phyloP scores from a whole-genome alignment of 257 asterid species.

The Anisodus acutangulus region DNA sequence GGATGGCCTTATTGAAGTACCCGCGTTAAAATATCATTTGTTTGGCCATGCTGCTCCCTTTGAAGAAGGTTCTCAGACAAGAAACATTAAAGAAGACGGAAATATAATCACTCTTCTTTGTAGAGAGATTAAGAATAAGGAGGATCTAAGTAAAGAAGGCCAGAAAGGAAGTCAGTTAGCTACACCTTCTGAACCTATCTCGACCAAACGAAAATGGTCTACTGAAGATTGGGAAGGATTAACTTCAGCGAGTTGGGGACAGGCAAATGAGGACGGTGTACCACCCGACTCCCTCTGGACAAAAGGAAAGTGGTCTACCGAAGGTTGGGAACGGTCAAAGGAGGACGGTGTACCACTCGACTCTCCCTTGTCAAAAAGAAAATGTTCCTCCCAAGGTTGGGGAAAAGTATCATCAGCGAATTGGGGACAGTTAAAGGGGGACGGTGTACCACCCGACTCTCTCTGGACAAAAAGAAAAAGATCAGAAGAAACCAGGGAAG shows the following conservation, averaged over 20 bases:
- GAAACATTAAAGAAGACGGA: slow-evolving; percentile 7
- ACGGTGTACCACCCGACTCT: background rate
- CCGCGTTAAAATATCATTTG: slow-evolving; percentile 51
- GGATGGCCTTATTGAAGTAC: slow-evolving; percentile 59
- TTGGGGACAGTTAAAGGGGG: slow-evolving; percentile 17
- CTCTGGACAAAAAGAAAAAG: background rate
- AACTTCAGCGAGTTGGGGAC: slow-evolving; percentile 4
- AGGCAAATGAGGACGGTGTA: background rate
- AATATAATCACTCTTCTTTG: background rate
- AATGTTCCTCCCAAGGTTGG: background rate
- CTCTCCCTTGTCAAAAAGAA: background rate
- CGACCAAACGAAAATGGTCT: background rate
- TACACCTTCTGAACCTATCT: slow-evolving; percentile 17
- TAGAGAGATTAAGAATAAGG: slow-evolving; percentile 18
- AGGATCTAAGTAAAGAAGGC: slow-evolving; percentile 12
- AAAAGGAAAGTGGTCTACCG: background rate
- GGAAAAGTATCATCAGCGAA: background rate
- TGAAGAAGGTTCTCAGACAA: slow-evolving; percentile 35
- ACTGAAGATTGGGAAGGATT: slow-evolving; percentile 31
- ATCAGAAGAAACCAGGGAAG: slow-evolving; percentile 12
- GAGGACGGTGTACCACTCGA: background rate
- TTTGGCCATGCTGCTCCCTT: slow-evolving; percentile 53
- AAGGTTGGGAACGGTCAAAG: slow-evolving; percentile 25
- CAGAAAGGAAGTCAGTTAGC: slow-evolving; percentile 19
- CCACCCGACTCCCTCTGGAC: background rate